Base-by-base conservation (phyloP, 192 early-diverging fungal species). In the Mortierella hygrophila region DNA sequence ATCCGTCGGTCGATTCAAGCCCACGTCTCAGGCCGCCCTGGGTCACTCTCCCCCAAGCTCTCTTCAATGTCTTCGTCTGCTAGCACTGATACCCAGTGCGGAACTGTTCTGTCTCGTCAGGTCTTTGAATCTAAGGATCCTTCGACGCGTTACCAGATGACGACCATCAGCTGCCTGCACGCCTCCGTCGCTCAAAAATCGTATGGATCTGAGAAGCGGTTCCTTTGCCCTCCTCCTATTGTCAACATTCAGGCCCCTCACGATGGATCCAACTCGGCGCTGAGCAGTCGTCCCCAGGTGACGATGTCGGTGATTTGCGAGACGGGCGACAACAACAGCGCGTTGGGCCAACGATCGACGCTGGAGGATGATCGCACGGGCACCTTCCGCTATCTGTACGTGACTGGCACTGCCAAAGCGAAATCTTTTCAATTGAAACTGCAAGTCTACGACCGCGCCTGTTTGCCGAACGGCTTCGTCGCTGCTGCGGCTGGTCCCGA, bases 151-250 rank as follows among this genome's bases (percentile, higher is more conserved):
- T 80, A 74, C 71, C 88, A 86, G 40, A 91, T 91, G 88, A 93
- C 93, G 9, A 96, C 96, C n/a, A 93, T 98, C 44, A 91, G 95
- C 26, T 94, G 96, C 82, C 91, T 94, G 68, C 95, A 97, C 72
- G 94, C 96, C 10, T 82, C 93, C 0, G 97, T 97, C 11, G 97
- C 95, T 8, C 97, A 98, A 90, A 98, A 98, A 89, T 97, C 96
- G 16, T 98, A 98, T 90, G 97, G 97, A 18, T 92, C 92, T 77
- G 97, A 98, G 83, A 98, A 97, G 84, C 92, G 97, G 6, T 96
- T 95, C 78, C 78, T 95, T 72, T 95, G 94, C 77, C 94, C 95
- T 57, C 95, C 95, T 32, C 95, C 95, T 6, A 92, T 94, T 16
- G 92, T 96, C 20, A 88, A 90, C 60, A 88, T 95, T 77, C 82